Conservation (phyloP, 2,329 filamentous ascomycete species). For the Claviceps purpurea region DNA sequence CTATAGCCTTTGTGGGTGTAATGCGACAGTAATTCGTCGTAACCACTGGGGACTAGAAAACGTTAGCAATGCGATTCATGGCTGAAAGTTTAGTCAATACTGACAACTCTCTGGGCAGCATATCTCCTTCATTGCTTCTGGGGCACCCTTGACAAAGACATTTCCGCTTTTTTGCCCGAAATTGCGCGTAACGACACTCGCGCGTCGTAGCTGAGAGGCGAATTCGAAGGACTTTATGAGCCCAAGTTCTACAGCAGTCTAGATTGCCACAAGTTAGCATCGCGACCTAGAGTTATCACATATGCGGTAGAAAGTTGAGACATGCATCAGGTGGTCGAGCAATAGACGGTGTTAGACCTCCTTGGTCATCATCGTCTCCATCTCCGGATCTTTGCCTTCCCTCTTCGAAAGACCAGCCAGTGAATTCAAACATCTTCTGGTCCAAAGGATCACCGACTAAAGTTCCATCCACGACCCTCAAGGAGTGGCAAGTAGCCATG, state of each 20-base stretch:
- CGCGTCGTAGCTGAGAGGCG: constrained; percentile 78
- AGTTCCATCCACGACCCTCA: constrained; percentile 75
- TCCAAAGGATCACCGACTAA: constrained; percentile 89
- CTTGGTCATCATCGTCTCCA: constrained; percentile 59
- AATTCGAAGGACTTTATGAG: constrained; percentile 88
- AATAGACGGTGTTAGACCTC: constrained; percentile 71
- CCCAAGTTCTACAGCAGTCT: constrained; percentile 67
- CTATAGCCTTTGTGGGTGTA: constrained; percentile 95
- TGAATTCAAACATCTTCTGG: constrained; percentile 98
- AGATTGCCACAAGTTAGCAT: constrained; percentile 6
- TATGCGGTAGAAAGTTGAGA: neutral
- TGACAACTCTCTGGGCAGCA: constrained; percentile 68
- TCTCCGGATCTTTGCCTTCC: constrained; percentile 55
- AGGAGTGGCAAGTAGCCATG: constrained; percentile 94
- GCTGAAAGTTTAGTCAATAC: constrained; percentile 16
- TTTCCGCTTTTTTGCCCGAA: constrained; percentile 76
- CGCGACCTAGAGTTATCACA: constrained; percentile 8
- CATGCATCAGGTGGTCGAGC: constrained; percentile 58
- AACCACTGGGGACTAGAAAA: constrained; percentile 60
- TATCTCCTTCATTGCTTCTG: constrained; percentile 91
- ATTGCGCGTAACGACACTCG: constrained; percentile 82
- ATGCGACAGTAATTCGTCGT: constrained; percentile 74
- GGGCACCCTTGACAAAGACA: constrained; percentile 91
- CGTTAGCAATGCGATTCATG: constrained; percentile 6
- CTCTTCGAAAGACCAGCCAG: constrained; percentile 84